Base-by-base conservation (phyloP, 805 yeast species). In the Candida ulmi region DNA sequence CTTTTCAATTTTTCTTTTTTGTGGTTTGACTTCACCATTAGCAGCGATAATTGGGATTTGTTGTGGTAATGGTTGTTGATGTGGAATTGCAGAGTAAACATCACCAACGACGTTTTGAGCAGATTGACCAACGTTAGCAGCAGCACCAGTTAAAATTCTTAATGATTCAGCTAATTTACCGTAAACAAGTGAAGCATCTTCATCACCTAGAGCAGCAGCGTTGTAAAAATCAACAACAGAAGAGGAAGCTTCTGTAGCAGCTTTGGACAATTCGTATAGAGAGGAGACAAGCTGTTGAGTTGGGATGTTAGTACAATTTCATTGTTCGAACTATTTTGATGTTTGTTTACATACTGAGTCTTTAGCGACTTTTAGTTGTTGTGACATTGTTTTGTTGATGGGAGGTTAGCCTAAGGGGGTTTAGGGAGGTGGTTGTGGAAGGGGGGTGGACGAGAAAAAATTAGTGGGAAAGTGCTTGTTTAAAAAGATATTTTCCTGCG, bases 221-320 rank as follows among this genome's bases (percentile, higher is more conserved):
- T 82, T 79, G 70, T 81, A 80, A 64, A 84, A 84, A 55, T 80
- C 80, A 43, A 86, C 76, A 26, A 90, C 77, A 18, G 95, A 91
- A 25, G 78, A 63, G 23, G 95, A 87, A 38, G 91, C 87, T 41
- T 83, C 90, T 47, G 75, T 78, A 28, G 96, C 91, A n/a, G 95
- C 88, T 55, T 80, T 86, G 33, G 93, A 79, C 40, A 88, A 74
- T 57, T 84, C 90, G 54, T 81, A 83, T 44, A 88, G 72, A 1
- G 95, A 78, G 30, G 93, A 75, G 42, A 88, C 88, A 28, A 83
- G 74, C 80, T 78, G 30, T 17, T 3, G 36, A 23, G 11, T 26
- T 40, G 30, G 36, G 34, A 39, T 26, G 28, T 11, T 26, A 26
- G 8, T n/a, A 17, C 30, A 5, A 12, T 21, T 13, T 8, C 11